Evolutionary conservation across 2,329 filamentous ascomycete genomes (phyloP), one percentile per base, ranked within the genome.

Genomic region (Pseudogymnoascus sp.): DNA sequence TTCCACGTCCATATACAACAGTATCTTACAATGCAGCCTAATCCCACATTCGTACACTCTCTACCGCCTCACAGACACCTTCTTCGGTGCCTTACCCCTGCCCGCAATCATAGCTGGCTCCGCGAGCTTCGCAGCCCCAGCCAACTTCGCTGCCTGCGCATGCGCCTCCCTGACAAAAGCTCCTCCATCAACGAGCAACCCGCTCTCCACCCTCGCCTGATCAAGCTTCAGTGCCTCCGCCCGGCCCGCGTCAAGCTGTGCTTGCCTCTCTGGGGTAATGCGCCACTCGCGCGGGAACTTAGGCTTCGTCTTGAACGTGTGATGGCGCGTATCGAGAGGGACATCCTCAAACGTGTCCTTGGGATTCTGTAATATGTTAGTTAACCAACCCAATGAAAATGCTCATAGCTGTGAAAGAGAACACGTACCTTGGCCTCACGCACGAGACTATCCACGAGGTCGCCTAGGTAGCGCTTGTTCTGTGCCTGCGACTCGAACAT

Each of bases 401-500:
- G 16, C 46, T 9, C n/a, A 6, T 53, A 9, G 12, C n/a, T 53
- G 46, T 31, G n/a, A 53, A 31, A 59, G n/a, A 43, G 25, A 40
- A 64, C 18, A 64, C 75, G 53, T 76, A 84, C 84, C 79, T 87
- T 90, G 64, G 93, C 91, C 72, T 91, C 87, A 5, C 78, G 79
- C 64, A 99, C 78, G 68, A 99, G 78, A 60, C 81, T 84, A 66
- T 88, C 81, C 60, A 97, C 84, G 59, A 91, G 76, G 70, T 96
- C 91, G 62, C 86, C 88, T 21, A 99, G 82, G 74, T 95, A 95
- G n/a, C 91, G 87, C 82, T 97, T 99, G 80, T 99, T 99, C 79
- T 97, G 93, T 16, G 93, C 91, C 73, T 91, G 89, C 63, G 93
- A 90, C 73, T 91, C 86, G 75, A 89, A 96, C 73, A 88, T 87